Percentiles rank a stretch among this genome's conserved stretches.
Evolutionary conservation across 805 yeast genomes (phyloP).

Genomic region (Sungouiozyma ichnusensis): DNA sequence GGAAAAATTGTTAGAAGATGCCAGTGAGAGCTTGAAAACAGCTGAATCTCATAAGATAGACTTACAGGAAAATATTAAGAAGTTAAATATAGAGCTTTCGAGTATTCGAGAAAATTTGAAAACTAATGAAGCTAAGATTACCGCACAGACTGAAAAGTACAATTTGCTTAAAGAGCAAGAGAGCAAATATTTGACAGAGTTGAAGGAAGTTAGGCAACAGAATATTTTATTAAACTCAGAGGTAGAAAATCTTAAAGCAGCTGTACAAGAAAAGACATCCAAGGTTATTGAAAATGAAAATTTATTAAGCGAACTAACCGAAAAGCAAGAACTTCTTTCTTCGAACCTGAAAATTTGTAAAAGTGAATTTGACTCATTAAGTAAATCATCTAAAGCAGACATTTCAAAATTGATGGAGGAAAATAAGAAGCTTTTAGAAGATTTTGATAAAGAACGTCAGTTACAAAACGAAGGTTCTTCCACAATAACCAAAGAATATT

Average conservation of each 20-base stretch:
- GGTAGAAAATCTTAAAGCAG: neutral
- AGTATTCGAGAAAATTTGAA: neutral
- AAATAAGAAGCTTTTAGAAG: neutral
- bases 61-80: constrained; percentile 2
- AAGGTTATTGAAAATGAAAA: neutral
- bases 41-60: neutral
- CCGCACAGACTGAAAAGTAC: neutral
- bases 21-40: neutral
- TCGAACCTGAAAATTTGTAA: neutral
- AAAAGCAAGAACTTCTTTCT: neutral
- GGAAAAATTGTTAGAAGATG: neutral
- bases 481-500: constrained; percentile 37
- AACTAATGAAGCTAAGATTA: neutral
- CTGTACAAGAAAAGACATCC: neutral
- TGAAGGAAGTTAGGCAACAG: neutral
- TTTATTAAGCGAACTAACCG: neutral
- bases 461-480: constrained; percentile 40
- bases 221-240: neutral
- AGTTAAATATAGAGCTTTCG: constrained; percentile 3
- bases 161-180: neutral
- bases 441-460: constrained; percentile 40
- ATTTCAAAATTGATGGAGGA: neutral
- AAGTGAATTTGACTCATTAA: neutral
- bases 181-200: neutral
- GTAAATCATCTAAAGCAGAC: neutral